These are phyloP conservation scores for Rhodomyrtus tomentosa DNA, from an alignment of 345 rosid species.

Conservation along the genomic window DNA sequence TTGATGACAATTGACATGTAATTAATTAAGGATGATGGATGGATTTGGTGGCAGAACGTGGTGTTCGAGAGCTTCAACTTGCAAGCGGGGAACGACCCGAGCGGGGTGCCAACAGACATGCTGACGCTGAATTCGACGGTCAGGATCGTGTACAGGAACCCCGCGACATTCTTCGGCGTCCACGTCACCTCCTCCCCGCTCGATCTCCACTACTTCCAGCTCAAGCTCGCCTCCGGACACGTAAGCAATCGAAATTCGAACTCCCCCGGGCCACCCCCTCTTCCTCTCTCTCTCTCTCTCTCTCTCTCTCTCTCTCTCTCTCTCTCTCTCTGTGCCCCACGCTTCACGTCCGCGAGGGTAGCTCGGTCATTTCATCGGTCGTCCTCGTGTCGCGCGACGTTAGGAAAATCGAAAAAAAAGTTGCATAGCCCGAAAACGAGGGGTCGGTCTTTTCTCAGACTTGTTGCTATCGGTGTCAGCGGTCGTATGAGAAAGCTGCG, in stretches of 20 bases:
- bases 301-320: background rate
- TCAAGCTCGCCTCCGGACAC: conserved; percentile 71
- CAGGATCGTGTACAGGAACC: conserved; percentile 64
- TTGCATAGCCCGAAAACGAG: background rate
- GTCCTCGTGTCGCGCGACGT: background rate
- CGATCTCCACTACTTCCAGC: conserved; percentile 67
- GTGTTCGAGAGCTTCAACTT: conserved; percentile 69
- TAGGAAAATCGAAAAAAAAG: background rate
- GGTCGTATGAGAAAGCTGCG: background rate
- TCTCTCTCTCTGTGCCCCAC: too few relatives aligned
- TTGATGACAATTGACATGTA: background rate
- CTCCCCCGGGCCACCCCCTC: too few relatives aligned
- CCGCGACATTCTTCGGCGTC: conserved; percentile 79
- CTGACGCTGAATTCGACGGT: conserved; percentile 84
- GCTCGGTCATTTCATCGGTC: background rate
- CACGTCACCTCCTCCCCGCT: conserved; percentile 81
- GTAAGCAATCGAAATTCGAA: conserved; percentile 25
- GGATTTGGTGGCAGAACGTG: conserved; percentile 39
- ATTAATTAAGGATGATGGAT: background rate
- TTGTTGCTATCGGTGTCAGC: background rate
- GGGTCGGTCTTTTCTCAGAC: background rate
- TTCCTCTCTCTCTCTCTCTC: background rate
- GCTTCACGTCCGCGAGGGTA: background rate
- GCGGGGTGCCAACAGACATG: conserved; percentile 96
- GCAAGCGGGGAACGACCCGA: conserved; percentile 77